Conservation (phyloP, 768 basidiomycete genomes). For the Tricholoma sp. region DNA sequence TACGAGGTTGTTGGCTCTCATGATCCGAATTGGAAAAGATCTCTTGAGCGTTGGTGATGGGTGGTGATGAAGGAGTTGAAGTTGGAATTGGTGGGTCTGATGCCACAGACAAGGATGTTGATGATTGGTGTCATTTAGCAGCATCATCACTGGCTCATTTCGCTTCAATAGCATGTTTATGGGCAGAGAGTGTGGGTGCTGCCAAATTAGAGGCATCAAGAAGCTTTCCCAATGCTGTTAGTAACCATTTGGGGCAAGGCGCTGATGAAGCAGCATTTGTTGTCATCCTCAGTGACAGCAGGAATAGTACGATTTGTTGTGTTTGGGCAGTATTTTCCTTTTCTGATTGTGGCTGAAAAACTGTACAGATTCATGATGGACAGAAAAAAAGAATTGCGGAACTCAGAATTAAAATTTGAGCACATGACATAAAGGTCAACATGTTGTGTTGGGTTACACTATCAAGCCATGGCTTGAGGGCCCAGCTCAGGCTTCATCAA, state of each 20-base stretch:
- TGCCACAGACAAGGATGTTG: not conserved
- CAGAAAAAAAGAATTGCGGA: not conserved
- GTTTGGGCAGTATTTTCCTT: not conserved
- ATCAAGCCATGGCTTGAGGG: not conserved
- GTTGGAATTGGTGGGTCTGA: not conserved
- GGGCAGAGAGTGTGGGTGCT: not conserved
- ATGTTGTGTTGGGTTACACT: not conserved
- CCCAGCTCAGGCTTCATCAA: not conserved
- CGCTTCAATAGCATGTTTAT: not conserved
- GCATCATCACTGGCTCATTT: not conserved
- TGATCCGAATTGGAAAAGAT: no score
- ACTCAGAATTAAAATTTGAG: not conserved
- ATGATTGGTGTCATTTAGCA: not conserved
- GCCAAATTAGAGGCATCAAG: not conserved
- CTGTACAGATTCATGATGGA: not conserved
- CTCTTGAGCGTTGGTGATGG: no score
- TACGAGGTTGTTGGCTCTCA: no score
- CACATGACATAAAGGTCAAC: not conserved
- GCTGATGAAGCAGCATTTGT: not conserved
- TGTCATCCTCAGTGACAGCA: not conserved
- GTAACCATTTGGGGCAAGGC: conserved; percentile 11
- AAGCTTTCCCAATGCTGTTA: not conserved
- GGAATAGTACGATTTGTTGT: not conserved
- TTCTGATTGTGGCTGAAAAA: not conserved
- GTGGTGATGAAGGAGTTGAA: not conserved